phyloP scores from a whole-genome alignment of 1,139 yeast genomes.

The Pneumocystis jirovecii region DNA sequence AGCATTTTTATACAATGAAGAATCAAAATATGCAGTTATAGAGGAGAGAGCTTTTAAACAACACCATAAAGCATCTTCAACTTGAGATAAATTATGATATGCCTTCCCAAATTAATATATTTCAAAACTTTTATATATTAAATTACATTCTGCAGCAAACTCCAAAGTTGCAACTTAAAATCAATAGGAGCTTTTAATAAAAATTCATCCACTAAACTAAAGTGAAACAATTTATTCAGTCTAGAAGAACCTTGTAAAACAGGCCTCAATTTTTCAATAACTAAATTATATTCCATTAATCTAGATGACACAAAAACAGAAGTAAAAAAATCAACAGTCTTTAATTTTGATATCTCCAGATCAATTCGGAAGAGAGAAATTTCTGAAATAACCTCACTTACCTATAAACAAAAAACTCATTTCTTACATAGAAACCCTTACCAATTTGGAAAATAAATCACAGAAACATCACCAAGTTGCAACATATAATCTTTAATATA shows the following conservation, averaged over 20 bases:
- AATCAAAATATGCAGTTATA: background rate
- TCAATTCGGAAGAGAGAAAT: slow-evolving; percentile 39
- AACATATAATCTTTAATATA: slow-evolving; percentile 9
- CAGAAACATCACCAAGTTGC: background rate
- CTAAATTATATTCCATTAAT: slow-evolving; percentile 30
- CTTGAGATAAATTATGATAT: background rate
- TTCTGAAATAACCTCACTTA: slow-evolving; percentile 39
- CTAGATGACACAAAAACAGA: slow-evolving; percentile 31
- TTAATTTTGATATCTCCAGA: slow-evolving; percentile 50
- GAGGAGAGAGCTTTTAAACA: background rate
- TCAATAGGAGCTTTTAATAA: slow-evolving; percentile 49
- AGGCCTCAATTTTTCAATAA: slow-evolving; percentile 40
- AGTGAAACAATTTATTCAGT: background rate
- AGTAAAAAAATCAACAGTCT: slow-evolving; percentile 54
- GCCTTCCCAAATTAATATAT: slow-evolving; percentile 3
- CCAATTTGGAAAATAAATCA: slow-evolving; percentile 26
- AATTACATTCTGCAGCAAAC: slow-evolving; percentile 30
- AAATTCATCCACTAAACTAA: slow-evolving; percentile 25
- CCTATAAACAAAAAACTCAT: slow-evolving; percentile 4
- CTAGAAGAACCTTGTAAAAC: slow-evolving; percentile 28
- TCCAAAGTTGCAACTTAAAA: slow-evolving; percentile 63
- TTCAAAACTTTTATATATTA: slow-evolving; percentile 31
- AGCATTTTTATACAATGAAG: background rate
- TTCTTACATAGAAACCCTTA: slow-evolving; percentile 15
- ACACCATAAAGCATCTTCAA: background rate